Conservation (phyloP, 192 early-diverging fungal species). For the Kappamyces sp. region DNA sequence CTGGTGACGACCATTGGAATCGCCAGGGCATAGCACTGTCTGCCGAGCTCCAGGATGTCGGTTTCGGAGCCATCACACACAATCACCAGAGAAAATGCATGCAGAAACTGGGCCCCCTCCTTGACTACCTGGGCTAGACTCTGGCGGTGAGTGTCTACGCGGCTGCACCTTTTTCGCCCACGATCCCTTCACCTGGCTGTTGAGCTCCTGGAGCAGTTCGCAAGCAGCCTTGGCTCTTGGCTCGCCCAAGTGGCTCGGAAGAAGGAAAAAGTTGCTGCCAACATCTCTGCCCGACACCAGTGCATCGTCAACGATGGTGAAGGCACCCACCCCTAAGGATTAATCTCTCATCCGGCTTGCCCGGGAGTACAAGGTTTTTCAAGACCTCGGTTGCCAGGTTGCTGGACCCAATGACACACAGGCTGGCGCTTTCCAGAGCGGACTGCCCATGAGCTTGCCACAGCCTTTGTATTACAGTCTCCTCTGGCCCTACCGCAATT, state of each 20-base stretch:
- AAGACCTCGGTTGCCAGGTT: conserved; percentile 83
- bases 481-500: conserved; percentile 59
- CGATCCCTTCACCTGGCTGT: conserved; percentile 72
- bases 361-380: conserved; percentile 94
- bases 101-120: conserved; percentile 49
- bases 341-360: conserved; percentile 35
- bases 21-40: conserved; percentile 66
- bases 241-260: conserved; percentile 53
- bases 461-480: conserved; percentile 68
- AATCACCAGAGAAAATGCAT: conserved; percentile 71
- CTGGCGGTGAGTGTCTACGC: conserved; percentile 1
- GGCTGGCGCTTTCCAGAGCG: conserved; percentile 73
- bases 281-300: conserved; percentile 62
- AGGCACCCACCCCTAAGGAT: conserved; percentile 76
- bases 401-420: conserved; percentile 79
- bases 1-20: conserved; percentile 63
- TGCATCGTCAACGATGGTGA: conserved; percentile 75
- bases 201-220: conserved; percentile 73
- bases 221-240: conserved; percentile 56
- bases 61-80: conserved; percentile 54
- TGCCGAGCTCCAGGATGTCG: conserved; percentile 46
- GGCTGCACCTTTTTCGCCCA: conserved; percentile 50
- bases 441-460: conserved; percentile 89
- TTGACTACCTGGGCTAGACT: conserved; percentile 37
- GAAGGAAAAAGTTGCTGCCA: conserved; percentile 92